Evolutionary conservation across 1,139 yeast species (phyloP).

Genomic region (Suhomyces bolitotheri): DNA sequence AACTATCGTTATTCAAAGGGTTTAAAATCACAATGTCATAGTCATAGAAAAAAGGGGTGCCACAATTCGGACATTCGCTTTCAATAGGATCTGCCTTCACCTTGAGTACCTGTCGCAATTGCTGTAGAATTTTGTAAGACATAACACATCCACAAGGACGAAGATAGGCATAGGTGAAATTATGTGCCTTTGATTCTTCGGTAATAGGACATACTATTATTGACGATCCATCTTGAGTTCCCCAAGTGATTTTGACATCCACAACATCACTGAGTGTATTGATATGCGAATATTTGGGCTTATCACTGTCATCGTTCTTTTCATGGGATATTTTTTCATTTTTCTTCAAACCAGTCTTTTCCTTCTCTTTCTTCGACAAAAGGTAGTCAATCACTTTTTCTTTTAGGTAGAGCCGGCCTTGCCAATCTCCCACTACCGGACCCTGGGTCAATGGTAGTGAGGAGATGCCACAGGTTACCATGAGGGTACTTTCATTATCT

Average conservation of each 20-base stretch:
- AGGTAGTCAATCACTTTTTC: slow-evolving; percentile 64
- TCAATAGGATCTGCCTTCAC: slow-evolving; percentile 6
- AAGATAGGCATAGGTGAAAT: slow-evolving; percentile 27
- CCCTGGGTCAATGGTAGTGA: slow-evolving; percentile 24
- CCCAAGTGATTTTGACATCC: slow-evolving; percentile 31
- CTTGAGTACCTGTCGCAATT: slow-evolving; percentile 13
- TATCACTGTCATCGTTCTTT: slow-evolving; percentile 15
- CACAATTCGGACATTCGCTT: slow-evolving; percentile 39
- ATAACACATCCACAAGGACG: slow-evolving; percentile 47
- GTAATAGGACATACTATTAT: slow-evolving; percentile 43
- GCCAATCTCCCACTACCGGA: slow-evolving; percentile 64
- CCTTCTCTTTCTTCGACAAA: slow-evolving; percentile 30
- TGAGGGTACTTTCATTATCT: slow-evolving; percentile 7
- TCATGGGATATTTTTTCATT: background rate
- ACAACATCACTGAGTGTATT: slow-evolving; percentile 29
- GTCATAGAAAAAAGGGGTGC: slow-evolving; percentile 21
- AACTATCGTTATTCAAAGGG: slow-evolving; percentile 18
- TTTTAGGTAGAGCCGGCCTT: slow-evolving; percentile 69
- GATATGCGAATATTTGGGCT: slow-evolving; percentile 36
- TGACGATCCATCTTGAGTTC: slow-evolving; percentile 2
- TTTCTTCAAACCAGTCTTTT: slow-evolving; percentile 17
- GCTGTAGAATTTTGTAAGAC: slow-evolving; percentile 25
- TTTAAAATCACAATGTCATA: slow-evolving; percentile 38
- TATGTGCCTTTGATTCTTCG: slow-evolving; percentile 11
- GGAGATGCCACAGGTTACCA: slow-evolving; percentile 29